These are phyloP conservation scores for Thymus mandschuricus DNA, from an alignment of 257 asterid species.

Conservation along the genomic window DNA sequence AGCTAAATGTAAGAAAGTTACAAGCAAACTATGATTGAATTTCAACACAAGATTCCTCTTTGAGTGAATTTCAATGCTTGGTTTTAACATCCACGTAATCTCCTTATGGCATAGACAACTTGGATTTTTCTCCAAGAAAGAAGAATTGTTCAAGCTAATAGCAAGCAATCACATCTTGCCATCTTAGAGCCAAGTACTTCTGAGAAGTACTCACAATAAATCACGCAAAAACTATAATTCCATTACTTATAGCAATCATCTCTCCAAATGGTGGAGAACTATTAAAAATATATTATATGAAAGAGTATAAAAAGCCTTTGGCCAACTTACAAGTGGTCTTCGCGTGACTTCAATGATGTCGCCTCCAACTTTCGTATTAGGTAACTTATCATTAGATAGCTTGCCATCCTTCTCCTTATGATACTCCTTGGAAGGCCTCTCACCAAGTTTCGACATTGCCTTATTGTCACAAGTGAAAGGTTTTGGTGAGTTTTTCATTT, in stretches of 20 bases:
- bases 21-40: not conserved
- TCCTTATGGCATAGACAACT: not conserved
- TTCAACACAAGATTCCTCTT: conserved; percentile 2
- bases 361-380: conserved; percentile 36
- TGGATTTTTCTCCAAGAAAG: not conserved
- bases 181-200: conserved; percentile 11
- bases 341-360: conserved; percentile 58
- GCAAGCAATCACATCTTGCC: conserved; percentile 12
- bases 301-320: conserved; percentile 35
- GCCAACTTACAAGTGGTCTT: conserved; percentile 82
- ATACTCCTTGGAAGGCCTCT: conserved; percentile 34
- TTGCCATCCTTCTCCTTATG: conserved; percentile 29
- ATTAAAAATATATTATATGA: conserved; percentile 9
- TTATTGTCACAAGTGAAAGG: conserved; percentile 14
- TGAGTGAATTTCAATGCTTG: not conserved
- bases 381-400: conserved; percentile 32
- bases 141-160: not conserved
- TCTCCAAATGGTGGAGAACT: conserved; percentile 1
- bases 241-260: conserved; percentile 19
- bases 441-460: conserved; percentile 32
- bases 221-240: not conserved
- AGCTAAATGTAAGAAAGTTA: not conserved
- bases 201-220: not conserved
- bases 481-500: conserved; percentile 22
- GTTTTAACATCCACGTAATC: not conserved